Percentiles rank a stretch among this genome's conserved stretches.
These are phyloP conservation scores for Entomortierella lignicola DNA, from an alignment of 192 early-diverging fungal species.

Conservation along the genomic window DNA sequence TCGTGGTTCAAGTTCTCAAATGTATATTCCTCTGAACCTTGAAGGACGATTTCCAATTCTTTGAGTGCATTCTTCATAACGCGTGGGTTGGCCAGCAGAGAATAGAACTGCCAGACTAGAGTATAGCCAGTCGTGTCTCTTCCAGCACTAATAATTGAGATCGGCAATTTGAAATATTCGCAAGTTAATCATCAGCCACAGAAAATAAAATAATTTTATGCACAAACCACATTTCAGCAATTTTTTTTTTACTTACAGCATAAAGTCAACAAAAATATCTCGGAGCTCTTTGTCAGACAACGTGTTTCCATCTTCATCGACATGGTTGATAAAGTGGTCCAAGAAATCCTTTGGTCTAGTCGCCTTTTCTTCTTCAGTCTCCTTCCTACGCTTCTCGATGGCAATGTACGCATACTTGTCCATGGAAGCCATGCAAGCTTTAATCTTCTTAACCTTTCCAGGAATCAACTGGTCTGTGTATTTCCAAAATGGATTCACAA, in stretches of 20 bases:
- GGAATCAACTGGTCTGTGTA: slow-evolving; percentile 37
- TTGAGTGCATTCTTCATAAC: slow-evolving; percentile 43
- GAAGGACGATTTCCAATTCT: slow-evolving; percentile 45
- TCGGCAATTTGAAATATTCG: neutral
- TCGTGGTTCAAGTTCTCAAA: slow-evolving; percentile 31
- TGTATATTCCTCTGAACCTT: slow-evolving; percentile 20
- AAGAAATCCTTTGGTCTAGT: slow-evolving; percentile 43
- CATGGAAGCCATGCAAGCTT: too few species aligned
- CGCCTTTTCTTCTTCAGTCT: slow-evolving; percentile 17
- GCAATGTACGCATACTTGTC: slow-evolving; percentile 45
- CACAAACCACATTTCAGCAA: too few species aligned
- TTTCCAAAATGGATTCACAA: slow-evolving; percentile 45
- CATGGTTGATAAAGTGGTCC: slow-evolving; percentile 58
- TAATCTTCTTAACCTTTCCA: slow-evolving; percentile 7
- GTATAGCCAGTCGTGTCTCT: slow-evolving; percentile 67
- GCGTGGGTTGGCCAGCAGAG: slow-evolving; percentile 56
- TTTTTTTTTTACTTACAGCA: slow-evolving; percentile 52
- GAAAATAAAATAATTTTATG: neutral
- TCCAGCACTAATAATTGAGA: slow-evolving; percentile 59
- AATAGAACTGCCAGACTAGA: slow-evolving; percentile 67
- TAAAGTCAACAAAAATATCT: slow-evolving; percentile 55
- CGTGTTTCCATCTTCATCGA: slow-evolving; percentile 48
- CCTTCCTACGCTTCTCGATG: slow-evolving; percentile 26
- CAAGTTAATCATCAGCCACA: neutral
- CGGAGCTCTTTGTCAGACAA: slow-evolving; percentile 55